Evolutionary conservation across 345 rosid species (phyloP), one percentile per base, ranked within the genome.

Genomic region (Capsella bursapastoris): DNA sequence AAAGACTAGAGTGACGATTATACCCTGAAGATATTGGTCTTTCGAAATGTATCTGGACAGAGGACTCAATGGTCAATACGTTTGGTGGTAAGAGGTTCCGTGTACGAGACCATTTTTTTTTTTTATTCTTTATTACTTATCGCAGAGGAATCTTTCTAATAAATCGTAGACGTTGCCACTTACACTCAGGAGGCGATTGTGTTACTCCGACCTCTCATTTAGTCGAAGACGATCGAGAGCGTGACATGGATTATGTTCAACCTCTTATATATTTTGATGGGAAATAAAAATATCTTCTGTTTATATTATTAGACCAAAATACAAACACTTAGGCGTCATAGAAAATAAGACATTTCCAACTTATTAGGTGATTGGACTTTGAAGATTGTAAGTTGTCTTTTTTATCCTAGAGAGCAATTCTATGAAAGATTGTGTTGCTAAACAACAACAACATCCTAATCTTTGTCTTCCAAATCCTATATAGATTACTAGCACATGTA

Each of bases 41-140:
- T 3, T 28, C 0, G 25, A 1, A 13, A 22, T 51, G 55, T 27
- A 52, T 52, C 16, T 67, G 45, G 59, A 58, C 47, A 49, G 29
- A 60, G 70, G 73, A 15, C 15, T 43, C 2, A 44, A 15, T 61
- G 13, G 70, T 61, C 64, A 68, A 31, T 75, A 40, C 25, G 29
- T 16, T 41, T 51, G 58, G 44, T 59, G 78, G 27, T 32, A 66
- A 66, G 72, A 52, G 74, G 14, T 75, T 68, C 50, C 79, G 79
- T 76, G 64, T 69, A 68, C 79, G 74, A 68, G 74, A 68, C 74
- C 58, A 61, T 6, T 32, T 58, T 0, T 38, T 52, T 52, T 31
- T 62, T 7, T 71, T 13, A 8, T 2, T 9, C 3, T 0, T 49
- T 0, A 34, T 71, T 63, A 13, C 14, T 41, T 59, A 13, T 16